These are phyloP conservation scores for barley (Hordeum vulgare) DNA, from an alignment of 176 grass and related monocot genomes.

Conservation along the genomic window MorexV3_pseudomolecules_assembly NC_058520.1:484786062-484786561, in stretches of 20 bases:
- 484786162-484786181: conserved; percentile 11
- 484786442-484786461: conserved; percentile 97
- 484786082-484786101: conserved; percentile 86
- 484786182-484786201: background rate
- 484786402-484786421: conserved; percentile 90
- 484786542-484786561: conserved; percentile 8
- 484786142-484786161: conserved; percentile 44
- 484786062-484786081: conserved; percentile 78
- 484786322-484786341: conserved; percentile 92
- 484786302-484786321: conserved; percentile 91
- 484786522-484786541: conserved; percentile 1
- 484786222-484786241: no score
- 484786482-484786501: conserved; percentile 97
- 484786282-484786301: conserved; percentile 84
- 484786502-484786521: conserved; percentile 57
- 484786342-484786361: conserved; percentile 98
- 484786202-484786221: background rate
- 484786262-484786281: conserved; percentile 69
- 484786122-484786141: conserved; percentile 97
- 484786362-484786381: conserved; percentile 95
- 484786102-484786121: conserved; percentile 56
- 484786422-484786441: conserved; percentile 87
- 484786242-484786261: background rate
- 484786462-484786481: conserved; percentile 83
- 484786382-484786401: conserved; percentile 91